A percentile compares a stretch with the other conserved stretches of the same genome.
phyloP scores from a whole-genome alignment of 805 yeast genomes.

The Ogataea haglerorum region DNA sequence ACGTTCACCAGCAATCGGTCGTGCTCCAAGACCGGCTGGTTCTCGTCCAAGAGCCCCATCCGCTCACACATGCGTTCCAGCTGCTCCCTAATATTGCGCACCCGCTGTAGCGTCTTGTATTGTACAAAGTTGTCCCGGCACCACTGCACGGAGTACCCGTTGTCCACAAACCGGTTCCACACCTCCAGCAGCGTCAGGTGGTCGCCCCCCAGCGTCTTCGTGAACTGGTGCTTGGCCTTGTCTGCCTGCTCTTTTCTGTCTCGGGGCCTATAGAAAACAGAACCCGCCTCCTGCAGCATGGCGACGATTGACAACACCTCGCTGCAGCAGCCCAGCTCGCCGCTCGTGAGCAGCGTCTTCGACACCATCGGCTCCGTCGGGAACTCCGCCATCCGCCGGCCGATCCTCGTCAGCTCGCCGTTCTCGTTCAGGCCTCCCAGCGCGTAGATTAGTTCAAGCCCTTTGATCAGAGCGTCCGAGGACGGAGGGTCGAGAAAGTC shows the following conservation, averaged over 20 bases:
- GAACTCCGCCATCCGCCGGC: constrained; percentile 83
- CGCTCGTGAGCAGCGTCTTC: constrained; percentile 65
- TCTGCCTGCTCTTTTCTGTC: constrained; percentile 67
- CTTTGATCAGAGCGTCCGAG: constrained; percentile 62
- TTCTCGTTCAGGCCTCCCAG: constrained; percentile 80
- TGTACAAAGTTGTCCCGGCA: constrained; percentile 82
- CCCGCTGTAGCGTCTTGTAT: constrained; percentile 65
- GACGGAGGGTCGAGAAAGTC: constrained; percentile 93
- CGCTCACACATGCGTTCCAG: constrained; percentile 56
- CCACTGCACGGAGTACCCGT: constrained; percentile 72
- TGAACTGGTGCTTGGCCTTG: constrained; percentile 54
- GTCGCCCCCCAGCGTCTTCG: constrained; percentile 58
- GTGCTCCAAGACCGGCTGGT: constrained; percentile 28
- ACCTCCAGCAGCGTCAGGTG: constrained; percentile 73
- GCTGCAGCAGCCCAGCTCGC: constrained; percentile 54
- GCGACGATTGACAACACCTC: constrained; percentile 74
- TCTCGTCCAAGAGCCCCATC: constrained; percentile 40
- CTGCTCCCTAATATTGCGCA: constrained; percentile 69
- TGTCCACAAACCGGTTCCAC: constrained; percentile 71
- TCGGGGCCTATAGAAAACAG: constrained; percentile 67
- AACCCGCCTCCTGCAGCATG: constrained; percentile 77
- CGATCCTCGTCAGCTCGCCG: constrained; percentile 75
- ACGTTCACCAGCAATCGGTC: constrained; percentile 34
- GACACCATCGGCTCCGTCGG: constrained; percentile 92
- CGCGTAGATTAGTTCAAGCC: constrained; percentile 79